Evolutionary conservation across 495 filamentous ascomycete genomes (phyloP), one percentile per base, ranked within the genome.

Genomic region (Penicillium odoratum): DNA sequence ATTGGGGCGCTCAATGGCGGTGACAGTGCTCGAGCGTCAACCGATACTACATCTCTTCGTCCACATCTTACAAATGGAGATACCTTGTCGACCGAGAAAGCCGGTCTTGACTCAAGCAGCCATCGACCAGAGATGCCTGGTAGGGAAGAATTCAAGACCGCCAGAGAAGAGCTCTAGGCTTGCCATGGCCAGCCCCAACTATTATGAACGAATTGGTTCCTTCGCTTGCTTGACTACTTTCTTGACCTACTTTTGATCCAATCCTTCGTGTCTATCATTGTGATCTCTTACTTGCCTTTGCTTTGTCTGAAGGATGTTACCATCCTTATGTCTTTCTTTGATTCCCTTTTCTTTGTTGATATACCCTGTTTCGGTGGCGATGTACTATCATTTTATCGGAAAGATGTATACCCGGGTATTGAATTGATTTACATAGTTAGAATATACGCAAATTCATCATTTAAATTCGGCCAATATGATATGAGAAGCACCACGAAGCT

Each of bases 51-150:
- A 15, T 71, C 70, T 15, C 38, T 69, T n/a, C 64, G 40, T 16
- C 45, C 26, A 2, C 26, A 38, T 13, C 44, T 42, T 16, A 53
- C 62, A 4, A 45, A 54, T 43, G 56, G 38, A 10, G 49, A 59
- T 40, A 16, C 43, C 15, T 10, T 49, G 4, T 53, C 59, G 36
- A 36, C 13, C 38, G 48, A 11, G 1, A 52, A 52, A 6, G 49
- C 40, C 16, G 56, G 57, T 42, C 50, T 51, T 9, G 49, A 38
- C 5, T 63, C 66, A 5, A 54, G 51, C 1, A 50, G 55, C 15
- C 49, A 59, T 31, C 62, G 73, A 7, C 73, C 73, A 4, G 63
- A 60, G 7, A 69, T 76, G 66, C 67, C 66, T 26, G 67, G 70
- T 5, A 62, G 70, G 11, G 70, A 71, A 29, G 62, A 51, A 7